Evolutionary conservation across 2,329 filamentous ascomycete species (phyloP), one percentile per base, ranked within the genome.

Genomic region (Paracorniculantispora psalliotae): DNA sequence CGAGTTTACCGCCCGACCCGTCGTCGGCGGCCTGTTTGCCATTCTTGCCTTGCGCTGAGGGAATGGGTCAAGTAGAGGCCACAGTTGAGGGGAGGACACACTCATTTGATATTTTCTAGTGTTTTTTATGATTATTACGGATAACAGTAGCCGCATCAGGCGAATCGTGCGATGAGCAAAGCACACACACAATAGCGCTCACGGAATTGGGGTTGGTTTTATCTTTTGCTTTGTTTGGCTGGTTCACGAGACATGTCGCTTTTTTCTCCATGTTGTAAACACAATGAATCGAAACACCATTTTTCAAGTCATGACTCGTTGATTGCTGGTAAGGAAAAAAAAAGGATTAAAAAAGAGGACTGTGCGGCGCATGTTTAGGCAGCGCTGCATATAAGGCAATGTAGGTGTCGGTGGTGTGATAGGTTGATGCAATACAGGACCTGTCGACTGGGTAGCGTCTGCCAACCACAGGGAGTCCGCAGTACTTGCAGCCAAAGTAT

Each of bases 21-120:
- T 96, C 1, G 81, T 89, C 46, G 91, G 91, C 2, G 91, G 88
- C 0, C 85, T 90, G 71, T 96, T 93, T 77, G 86, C 90, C 2
- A 82, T 92, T 66, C 74, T 96, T 71, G 88, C 89, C 25, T 73
- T 93, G 60, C 39, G n/a, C 17, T 52, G 56, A 39, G 26, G 5
- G 33, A 15, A 37, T 37, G 33, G 17, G 5, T 13, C 4, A 37
- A 15, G 17, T 5, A 37, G 7, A 33, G 30, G 30, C 6, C 7
- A 12, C 6, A 33, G 30, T 7, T 6, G 30, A 33, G 30, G 30
- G 12, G 33, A 37, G 12, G 33, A 37, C 17, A 12, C 33, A 37
- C 33, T 37, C 33, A 37, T 37, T 37, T 37, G 33, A 37, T 37
- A 13, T 37, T 15, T 37, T 37, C 17, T 37, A 9, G 12, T 37